A percentile compares a stretch with the other conserved stretches of the same genome.
phyloP scores from a whole-genome alignment of 2,329 filamentous ascomycete genomes.

The Diaporthe aspalathi region DNA sequence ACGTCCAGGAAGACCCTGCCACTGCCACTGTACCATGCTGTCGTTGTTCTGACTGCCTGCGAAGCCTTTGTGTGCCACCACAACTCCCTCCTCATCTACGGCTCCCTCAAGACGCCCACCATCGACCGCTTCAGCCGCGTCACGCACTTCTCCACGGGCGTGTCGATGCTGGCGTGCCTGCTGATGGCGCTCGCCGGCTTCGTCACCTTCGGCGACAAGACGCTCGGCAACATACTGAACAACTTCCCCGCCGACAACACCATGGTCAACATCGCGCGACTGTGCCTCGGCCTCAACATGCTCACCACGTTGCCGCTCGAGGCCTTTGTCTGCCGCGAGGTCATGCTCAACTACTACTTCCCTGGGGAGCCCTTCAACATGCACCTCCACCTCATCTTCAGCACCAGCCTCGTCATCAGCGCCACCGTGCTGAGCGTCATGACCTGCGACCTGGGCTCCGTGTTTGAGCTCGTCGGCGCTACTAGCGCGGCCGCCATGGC shows the following conservation, averaged over 20 bases:
- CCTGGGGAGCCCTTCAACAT: conserved; percentile 80
- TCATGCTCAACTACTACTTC: conserved; percentile 88
- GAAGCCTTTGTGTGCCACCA: conserved; percentile 81
- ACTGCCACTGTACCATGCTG: neutral
- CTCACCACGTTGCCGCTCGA: conserved; percentile 95
- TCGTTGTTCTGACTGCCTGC: neutral
- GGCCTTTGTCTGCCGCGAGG: conserved; percentile 96
- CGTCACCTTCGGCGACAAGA: conserved; percentile 91
- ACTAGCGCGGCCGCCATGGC: conserved; percentile 94
- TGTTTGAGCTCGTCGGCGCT: conserved; percentile 96
- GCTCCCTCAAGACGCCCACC: conserved; percentile 91
- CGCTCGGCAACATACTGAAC: conserved; percentile 95
- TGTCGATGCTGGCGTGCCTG: conserved; percentile 93
- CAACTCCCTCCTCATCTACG: conserved; percentile 97
- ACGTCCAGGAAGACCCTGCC: conserved; percentile 45
- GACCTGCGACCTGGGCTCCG: conserved; percentile 92
- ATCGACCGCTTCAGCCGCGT: conserved; percentile 94
- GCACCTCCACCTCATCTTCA: conserved; percentile 87
- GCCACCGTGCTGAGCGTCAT: conserved; percentile 83
- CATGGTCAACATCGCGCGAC: conserved; percentile 92
- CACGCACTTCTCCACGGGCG: conserved; percentile 90
- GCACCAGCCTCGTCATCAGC: conserved; percentile 80
- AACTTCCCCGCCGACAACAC: conserved; percentile 93
- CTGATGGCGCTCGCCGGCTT: conserved; percentile 90
- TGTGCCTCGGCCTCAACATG: conserved; percentile 99